Percentiles rank a stretch among this genome's conserved stretches.
Conservation (phyloP, 148 eudicot species). For the Simmondsia chinensis region DNA sequence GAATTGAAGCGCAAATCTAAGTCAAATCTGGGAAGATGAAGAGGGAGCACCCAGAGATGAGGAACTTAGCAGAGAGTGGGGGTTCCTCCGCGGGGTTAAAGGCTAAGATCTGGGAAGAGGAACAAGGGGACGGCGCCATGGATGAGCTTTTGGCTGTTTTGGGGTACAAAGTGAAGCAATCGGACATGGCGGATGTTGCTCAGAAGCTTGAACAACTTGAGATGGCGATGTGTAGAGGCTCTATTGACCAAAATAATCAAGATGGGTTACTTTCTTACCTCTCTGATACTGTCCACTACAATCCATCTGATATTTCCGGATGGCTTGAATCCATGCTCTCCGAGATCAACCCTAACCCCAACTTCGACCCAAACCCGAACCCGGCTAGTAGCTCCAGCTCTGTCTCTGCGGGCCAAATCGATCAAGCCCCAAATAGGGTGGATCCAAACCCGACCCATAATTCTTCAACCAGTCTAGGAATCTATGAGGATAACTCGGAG, state of each 20-base stretch:
- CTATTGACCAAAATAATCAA: constrained; percentile 15
- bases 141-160: constrained; percentile 72
- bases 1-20: too few species aligned
- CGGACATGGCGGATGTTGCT: constrained; percentile 75
- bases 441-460: too few species aligned
- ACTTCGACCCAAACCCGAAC: not conserved
- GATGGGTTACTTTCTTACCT: constrained; percentile 39
- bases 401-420: too few species aligned
- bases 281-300: constrained; percentile 58
- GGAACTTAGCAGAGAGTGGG: too few species aligned
- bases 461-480: too few species aligned
- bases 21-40: too few species aligned
- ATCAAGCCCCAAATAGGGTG: too few species aligned
- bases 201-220: constrained; percentile 68
- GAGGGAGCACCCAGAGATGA: too few species aligned
- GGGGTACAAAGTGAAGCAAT: constrained; percentile 70
- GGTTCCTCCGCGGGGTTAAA: constrained; percentile 4
- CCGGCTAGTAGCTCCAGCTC: not conserved
- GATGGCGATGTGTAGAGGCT: constrained; percentile 43
- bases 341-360: constrained; percentile 33
- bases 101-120: constrained; percentile 35
- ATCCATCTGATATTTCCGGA: constrained; percentile 74
- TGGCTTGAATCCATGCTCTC: constrained; percentile 72
- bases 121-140: constrained; percentile 35
- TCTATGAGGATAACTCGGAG: constrained; percentile 33